phyloP scores from a whole-genome alignment of 441 rosid species.

The Raphanus hybrid region DNA sequence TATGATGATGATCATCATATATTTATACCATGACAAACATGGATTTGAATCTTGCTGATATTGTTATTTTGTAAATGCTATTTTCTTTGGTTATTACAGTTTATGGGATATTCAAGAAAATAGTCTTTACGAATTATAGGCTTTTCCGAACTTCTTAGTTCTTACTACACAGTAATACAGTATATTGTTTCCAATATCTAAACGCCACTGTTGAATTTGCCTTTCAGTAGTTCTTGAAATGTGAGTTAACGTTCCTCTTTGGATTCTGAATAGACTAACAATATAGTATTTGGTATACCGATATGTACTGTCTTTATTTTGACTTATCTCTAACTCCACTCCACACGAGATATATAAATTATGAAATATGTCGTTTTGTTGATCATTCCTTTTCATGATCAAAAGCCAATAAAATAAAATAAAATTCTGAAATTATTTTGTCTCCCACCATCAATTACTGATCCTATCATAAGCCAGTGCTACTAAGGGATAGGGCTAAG shows the following conservation, averaged over 20 bases:
- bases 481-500: neutral
- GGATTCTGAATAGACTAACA: conserved; percentile 36
- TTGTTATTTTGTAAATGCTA: conserved; percentile 36
- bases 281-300: neutral
- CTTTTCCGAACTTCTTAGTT: neutral
- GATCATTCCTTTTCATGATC: conserved; percentile 28
- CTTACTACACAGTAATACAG: neutral
- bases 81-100: conserved; percentile 5
- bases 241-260: conserved; percentile 44
- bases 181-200: too few relatives aligned
- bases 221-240: conserved; percentile 57
- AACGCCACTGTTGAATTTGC: neutral
- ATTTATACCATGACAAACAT: conserved; percentile 30
- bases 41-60: conserved; percentile 24
- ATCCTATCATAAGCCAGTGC: neutral
- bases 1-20: neutral
- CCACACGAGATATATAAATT: conserved; percentile 11
- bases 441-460: neutral
- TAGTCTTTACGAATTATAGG: neutral
- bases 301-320: neutral
- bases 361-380: conserved; percentile 38
- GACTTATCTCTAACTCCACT: conserved; percentile 33
- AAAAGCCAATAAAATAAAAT: conserved; percentile 10
- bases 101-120: neutral
- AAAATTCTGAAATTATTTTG: neutral